These are phyloP conservation scores for Fomitopsis betulina DNA, from an alignment of 1,284 basidiomycete genomes.

Conservation along the genomic window DNA sequence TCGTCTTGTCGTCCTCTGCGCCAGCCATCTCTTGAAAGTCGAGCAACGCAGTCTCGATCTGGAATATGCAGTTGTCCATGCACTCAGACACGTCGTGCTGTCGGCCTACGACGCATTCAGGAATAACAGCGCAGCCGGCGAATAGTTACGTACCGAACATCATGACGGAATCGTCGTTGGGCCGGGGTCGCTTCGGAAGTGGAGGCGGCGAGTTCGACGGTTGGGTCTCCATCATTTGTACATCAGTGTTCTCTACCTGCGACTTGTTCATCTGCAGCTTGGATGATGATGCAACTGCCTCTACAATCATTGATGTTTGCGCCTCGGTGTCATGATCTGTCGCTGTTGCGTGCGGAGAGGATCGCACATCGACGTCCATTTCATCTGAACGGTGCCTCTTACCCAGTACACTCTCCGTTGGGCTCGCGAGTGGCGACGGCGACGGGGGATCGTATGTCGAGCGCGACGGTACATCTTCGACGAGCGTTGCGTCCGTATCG, in stretches of 20 bases:
- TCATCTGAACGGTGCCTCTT: conserved; percentile 61
- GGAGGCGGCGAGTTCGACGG: conserved; percentile 38
- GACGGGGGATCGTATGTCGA: conserved; percentile 20
- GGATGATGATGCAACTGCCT: conserved; percentile 14
- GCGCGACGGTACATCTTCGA: conserved; percentile 59
- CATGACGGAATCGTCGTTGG: conserved; percentile 72
- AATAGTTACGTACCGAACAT: conserved; percentile 67
- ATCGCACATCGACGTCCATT: conserved; percentile 28
- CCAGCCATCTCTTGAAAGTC: conserved; percentile 66
- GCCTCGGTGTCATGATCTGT: neutral
- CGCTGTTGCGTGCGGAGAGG: neutral
- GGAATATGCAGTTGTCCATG: conserved; percentile 98
- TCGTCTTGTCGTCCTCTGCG: conserved; percentile 51
- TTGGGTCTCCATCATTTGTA: conserved; percentile 13
- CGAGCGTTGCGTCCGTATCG: conserved; percentile 79
- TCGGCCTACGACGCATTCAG: conserved; percentile 52
- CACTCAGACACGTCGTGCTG: conserved; percentile 99
- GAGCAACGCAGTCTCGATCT: conserved; percentile 89
- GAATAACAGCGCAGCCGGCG: neutral
- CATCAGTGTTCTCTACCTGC: conserved; percentile 44
- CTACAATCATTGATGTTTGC: neutral
- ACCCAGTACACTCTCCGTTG: conserved; percentile 59
- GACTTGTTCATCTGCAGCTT: conserved; percentile 19
- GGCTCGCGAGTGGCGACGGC: conserved; percentile 19
- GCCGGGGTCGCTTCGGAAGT: conserved; percentile 56